Conservation (phyloP, 768 basidiomycete genomes). For the Collybia sordida region DNA sequence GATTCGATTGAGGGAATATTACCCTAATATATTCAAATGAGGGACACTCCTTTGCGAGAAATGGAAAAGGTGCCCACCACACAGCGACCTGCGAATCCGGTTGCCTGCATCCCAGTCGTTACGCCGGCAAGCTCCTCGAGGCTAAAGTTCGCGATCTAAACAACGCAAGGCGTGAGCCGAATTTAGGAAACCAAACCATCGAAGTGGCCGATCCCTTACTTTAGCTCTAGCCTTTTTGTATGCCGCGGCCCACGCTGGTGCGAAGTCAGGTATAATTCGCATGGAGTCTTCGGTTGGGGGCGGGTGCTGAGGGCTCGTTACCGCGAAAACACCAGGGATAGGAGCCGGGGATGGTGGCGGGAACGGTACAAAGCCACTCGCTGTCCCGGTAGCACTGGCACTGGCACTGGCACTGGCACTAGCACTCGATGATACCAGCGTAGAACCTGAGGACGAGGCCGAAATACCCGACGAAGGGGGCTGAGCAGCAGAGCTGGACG, state of each 20-base stretch:
- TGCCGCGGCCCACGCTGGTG: slow-evolving; percentile 39
- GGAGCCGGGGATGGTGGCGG: slow-evolving; percentile 43
- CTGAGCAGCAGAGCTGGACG: not conserved
- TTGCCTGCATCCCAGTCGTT: slow-evolving; percentile 46
- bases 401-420: not conserved
- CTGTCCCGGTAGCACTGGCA: not conserved
- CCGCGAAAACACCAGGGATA: slow-evolving; percentile 44
- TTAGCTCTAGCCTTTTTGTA: slow-evolving; percentile 42
- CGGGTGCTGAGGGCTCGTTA: slow-evolving; percentile 42
- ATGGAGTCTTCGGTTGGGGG: slow-evolving; percentile 33
- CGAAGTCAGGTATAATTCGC: slow-evolving; percentile 15
- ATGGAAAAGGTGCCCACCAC: slow-evolving; percentile 37
- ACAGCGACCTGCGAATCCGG: slow-evolving; percentile 38
- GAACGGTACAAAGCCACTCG: slow-evolving; percentile 29
- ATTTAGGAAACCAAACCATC: no score
- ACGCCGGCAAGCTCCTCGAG: slow-evolving; percentile 49
- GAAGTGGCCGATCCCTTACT: slow-evolving; percentile 21
- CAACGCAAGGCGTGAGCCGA: not conserved
- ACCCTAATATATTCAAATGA: slow-evolving; percentile 15
- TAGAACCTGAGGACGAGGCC: not conserved
- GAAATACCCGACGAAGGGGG: not conserved
- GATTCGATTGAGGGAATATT: slow-evolving; percentile 42
- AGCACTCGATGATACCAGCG: not conserved
- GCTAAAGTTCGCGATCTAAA: slow-evolving; percentile 32
- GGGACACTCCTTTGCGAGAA: not conserved